Percentiles rank a stretch among this genome's conserved stretches.
phyloP scores from a whole-genome alignment of 768 basidiomycete genomes.

The Kwoniella europaea region DNA sequence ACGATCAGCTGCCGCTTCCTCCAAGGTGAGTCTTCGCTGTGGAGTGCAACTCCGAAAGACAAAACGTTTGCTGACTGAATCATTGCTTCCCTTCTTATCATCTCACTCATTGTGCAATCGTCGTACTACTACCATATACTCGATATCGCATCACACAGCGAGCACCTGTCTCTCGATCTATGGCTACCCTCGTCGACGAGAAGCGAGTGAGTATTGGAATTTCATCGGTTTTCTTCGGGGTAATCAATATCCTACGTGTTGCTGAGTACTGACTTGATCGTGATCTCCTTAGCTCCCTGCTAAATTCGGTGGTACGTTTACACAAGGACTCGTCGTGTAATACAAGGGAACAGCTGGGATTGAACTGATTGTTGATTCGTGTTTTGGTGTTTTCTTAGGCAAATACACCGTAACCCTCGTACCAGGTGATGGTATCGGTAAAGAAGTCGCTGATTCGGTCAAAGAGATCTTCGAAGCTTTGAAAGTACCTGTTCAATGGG shows the following conservation, averaged over 20 bases:
- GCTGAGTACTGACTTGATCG: constrained; percentile 17
- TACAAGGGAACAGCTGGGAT: background rate
- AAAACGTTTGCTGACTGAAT: background rate
- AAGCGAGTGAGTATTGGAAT: constrained; percentile 35
- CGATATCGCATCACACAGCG: constrained; percentile 14
- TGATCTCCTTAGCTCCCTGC: constrained; percentile 44
- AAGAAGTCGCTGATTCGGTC: constrained; percentile 95
- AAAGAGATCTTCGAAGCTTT: constrained; percentile 98
- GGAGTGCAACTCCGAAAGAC: background rate
- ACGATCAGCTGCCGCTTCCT: constrained; percentile 21
- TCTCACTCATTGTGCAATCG: too few relatives aligned
- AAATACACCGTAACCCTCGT: constrained; percentile 78
- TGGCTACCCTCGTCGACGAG: constrained; percentile 45
- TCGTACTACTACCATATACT: background rate
- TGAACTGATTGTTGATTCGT: background rate
- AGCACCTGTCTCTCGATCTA: constrained; percentile 33
- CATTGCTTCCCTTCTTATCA: background rate
- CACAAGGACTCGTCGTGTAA: background rate
- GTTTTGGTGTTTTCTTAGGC: constrained; percentile 24
- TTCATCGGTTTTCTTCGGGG: constrained; percentile 18
- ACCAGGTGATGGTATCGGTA: constrained; percentile 96
- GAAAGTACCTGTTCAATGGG: constrained; percentile 99
- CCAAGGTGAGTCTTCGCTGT: constrained; percentile 1
- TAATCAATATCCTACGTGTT: background rate
- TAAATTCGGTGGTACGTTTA: constrained; percentile 54